These are phyloP conservation scores for Chlorella sorokiniana DNA, from an alignment of 139 green algal genomes.

Conservation along the genomic window DNA sequence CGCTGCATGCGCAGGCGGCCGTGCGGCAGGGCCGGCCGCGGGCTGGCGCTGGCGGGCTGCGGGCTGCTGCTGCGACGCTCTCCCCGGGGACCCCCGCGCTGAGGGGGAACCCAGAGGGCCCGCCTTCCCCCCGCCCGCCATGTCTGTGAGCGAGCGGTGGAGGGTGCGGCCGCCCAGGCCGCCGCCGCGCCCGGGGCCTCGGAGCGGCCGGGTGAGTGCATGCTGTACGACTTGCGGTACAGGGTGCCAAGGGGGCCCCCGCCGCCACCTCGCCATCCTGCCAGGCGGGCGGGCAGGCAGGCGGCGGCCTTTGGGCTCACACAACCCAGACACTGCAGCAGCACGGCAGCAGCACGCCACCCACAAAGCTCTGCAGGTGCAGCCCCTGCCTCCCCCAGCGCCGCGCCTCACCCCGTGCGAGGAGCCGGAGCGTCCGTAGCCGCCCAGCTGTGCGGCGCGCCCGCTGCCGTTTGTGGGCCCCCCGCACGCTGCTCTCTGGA, in stretches of 20 bases:
- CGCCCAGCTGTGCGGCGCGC: too few species aligned
- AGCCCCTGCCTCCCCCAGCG: too few species aligned
- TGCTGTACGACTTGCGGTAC: background rate
- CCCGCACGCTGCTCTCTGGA: background rate
- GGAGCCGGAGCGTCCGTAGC: too few species aligned
- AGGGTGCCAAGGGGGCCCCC: too few species aligned
- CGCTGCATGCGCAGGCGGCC: background rate
- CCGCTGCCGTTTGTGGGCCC: background rate
- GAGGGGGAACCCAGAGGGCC: background rate
- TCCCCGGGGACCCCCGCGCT: background rate
- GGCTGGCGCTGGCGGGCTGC: background rate
- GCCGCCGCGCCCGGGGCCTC: background rate
- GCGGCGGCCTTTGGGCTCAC: too few species aligned
- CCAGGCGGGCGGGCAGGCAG: too few species aligned
- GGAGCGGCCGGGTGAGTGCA: constrained; percentile 9
- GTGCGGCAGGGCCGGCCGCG: background rate
- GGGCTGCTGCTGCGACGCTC: background rate
- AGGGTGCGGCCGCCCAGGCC: background rate
- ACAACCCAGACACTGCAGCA: too few species aligned
- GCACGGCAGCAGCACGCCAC: too few species aligned
- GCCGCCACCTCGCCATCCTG: background rate
- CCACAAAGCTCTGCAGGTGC: too few species aligned
- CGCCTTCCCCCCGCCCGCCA: background rate
- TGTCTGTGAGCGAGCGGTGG: background rate
- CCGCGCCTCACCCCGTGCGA: too few species aligned